Percentiles rank a stretch among this genome's conserved stretches.
These are phyloP conservation scores for Amaranthus tricolor DNA, from an alignment of 179 eudicot genomes.

Conservation along the genomic window DNA sequence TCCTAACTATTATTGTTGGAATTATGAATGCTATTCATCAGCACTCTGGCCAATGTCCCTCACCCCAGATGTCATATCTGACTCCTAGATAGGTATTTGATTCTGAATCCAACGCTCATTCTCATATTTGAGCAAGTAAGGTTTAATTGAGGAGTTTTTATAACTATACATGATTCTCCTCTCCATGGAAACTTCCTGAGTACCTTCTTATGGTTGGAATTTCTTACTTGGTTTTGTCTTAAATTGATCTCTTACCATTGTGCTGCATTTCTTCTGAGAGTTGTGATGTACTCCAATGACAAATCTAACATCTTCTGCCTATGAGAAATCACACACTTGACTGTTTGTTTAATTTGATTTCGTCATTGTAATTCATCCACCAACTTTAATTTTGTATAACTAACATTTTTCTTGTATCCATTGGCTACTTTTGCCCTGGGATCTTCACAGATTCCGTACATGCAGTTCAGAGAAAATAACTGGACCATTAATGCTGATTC, in stretches of 20 bases:
- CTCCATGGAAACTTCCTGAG: neutral
- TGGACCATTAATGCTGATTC: constrained; percentile 71
- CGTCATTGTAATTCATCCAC: neutral
- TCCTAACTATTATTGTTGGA: neutral
- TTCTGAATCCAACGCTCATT: neutral
- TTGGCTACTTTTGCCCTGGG: constrained; percentile 1
- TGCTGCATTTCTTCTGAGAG: neutral
- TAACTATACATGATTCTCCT: neutral
- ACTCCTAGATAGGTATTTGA: neutral
- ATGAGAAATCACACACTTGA: neutral
- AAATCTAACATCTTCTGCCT: neutral
- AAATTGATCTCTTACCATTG: neutral
- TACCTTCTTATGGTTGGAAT: neutral
- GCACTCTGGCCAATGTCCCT: neutral
- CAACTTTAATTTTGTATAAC: neutral
- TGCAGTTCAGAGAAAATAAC: constrained; percentile 83
- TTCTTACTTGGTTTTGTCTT: neutral
- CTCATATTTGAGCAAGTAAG: neutral
- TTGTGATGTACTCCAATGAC: neutral
- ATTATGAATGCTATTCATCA: neutral
- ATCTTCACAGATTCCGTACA: constrained; percentile 59
- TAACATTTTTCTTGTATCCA: constrained; percentile 8
- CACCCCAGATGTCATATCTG: neutral
- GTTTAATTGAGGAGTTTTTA: neutral
- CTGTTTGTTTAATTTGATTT: neutral